phyloP scores from a whole-genome alignment of 2,329 filamentous ascomycete genomes.

The Pyrenophora graminea region DNA sequence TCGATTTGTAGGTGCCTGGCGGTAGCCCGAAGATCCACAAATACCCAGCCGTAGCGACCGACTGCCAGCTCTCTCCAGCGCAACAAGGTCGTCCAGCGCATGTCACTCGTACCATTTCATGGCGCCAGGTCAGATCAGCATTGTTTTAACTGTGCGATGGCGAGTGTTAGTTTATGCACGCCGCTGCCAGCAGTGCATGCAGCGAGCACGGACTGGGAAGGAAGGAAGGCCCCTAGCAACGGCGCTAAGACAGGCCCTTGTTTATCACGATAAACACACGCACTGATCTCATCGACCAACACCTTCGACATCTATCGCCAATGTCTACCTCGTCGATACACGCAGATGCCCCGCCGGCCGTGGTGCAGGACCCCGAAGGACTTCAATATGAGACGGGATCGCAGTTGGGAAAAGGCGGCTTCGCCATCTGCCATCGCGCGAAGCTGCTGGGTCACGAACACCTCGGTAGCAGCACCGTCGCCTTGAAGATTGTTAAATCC shows the following conservation, averaged over 20 bases:
- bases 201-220: conserved; percentile 10
- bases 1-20: conserved; percentile 27
- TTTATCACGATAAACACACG: conserved; percentile 26
- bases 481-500: conserved; percentile 82
- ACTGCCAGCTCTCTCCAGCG: not conserved
- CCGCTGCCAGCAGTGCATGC: conserved; percentile 2
- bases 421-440: conserved; percentile 79
- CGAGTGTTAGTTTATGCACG: conserved; percentile 8
- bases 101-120: conserved; percentile 1
- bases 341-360: conserved; percentile 56
- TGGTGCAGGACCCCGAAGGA: conserved; percentile 70
- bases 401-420: conserved; percentile 78
- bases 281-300: conserved; percentile 22
- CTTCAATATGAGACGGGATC: conserved; percentile 74
- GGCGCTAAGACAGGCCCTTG: conserved; percentile 14
- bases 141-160: not conserved
- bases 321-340: conserved; percentile 54
- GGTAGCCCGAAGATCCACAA: conserved; percentile 24
- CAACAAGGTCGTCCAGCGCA: conserved; percentile 4
- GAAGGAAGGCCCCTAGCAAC: conserved; percentile 12
- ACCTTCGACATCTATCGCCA: conserved; percentile 33
- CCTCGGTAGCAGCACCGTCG: conserved; percentile 68
- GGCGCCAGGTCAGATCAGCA: conserved; percentile 2
- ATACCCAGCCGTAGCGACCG: conserved; percentile 15
- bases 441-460: conserved; percentile 61